Percentiles rank a stretch among this genome's conserved stretches.
Evolutionary conservation across 2,329 filamentous ascomycete species (phyloP).

Genomic region (Neurospora sp.): DNA sequence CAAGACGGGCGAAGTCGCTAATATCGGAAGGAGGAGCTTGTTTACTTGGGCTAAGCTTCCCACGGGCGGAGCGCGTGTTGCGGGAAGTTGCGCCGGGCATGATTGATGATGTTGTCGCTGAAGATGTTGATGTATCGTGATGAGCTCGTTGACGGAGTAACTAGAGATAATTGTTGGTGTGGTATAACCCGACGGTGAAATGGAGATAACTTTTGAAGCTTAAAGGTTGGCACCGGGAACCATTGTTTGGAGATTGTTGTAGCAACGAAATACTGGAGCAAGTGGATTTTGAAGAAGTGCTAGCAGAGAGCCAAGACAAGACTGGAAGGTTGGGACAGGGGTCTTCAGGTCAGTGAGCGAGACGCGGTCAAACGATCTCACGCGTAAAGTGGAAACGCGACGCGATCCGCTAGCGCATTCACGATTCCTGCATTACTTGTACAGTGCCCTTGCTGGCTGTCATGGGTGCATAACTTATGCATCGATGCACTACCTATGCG

Average conservation of each 20-base stretch:
- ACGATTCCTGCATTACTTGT: background rate
- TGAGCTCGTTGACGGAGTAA: background rate
- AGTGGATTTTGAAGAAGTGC: background rate
- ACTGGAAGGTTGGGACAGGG: background rate
- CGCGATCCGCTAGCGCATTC: background rate
- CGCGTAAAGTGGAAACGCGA: slow-evolving; percentile 1
- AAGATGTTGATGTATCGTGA: background rate
- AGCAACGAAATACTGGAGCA: background rate
- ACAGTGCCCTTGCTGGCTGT: background rate
- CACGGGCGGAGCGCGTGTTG: slow-evolving; percentile 14
- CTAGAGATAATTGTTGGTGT: background rate
- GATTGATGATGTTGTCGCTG: slow-evolving; percentile 8
- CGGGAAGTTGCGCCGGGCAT: slow-evolving; percentile 19
- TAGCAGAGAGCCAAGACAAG: background rate
- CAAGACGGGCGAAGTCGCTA: slow-evolving; percentile 36
- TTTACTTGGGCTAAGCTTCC: slow-evolving; percentile 10
- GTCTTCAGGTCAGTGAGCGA: background rate
- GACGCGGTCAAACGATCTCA: background rate
- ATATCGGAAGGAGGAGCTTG: slow-evolving; percentile 23
- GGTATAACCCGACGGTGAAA: background rate
- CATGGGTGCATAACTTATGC: background rate
- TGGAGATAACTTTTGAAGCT: background rate
- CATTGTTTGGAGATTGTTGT: background rate
- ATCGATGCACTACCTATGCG: background rate
- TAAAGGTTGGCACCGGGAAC: background rate